Evolutionary conservation across 1,284 basidiomycete genomes (phyloP), one percentile per base, ranked within the genome.

Genomic region (Ceratobasidium sp.): DNA sequence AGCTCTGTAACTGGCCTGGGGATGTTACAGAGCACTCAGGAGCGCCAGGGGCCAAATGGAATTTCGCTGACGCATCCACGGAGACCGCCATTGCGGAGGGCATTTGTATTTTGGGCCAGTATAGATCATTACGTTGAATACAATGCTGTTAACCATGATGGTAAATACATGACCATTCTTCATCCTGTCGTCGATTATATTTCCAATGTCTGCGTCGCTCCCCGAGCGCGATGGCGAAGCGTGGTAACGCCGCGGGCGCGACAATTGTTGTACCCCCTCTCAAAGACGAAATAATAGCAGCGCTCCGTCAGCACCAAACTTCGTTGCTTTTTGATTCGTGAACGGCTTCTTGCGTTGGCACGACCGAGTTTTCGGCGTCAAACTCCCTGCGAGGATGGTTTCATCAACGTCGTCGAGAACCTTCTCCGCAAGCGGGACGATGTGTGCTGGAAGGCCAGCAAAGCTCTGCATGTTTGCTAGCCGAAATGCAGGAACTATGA

Each of bases 381-480:
- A 71, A 27, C 64, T 52, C 25, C 40, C 35, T 5, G 70, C 70
- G 12, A 69, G 54, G 5, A 56, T 25, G 49, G 69, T 53, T 25
- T 62, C 49, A 25, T 69, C 70, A 25, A 65, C 42, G n/a, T 65
- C 62, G 50, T 38, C 42, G 20, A 65, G 50, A 10, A n/a, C 13
- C 13, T 53, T 65, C 22, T 65, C 62, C 15, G 62, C 62, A 17
- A 69, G 20, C 31, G 50, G 40, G 17, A 69, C n/a, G 2, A 54
- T 34, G 20, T 47, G 57, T 12, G 20, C 25, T 20, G 67, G 67
- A 12, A 71, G 52, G 29, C 27, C 35, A 13, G 45, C 50, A 22
- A 71, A 71, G 38, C 56, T 68, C 70, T 68, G 69, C 70, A 69
- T 71, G 22, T 68, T 71, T 3, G 70, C 45, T 22, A 71, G 53